A percentile compares a stretch with the other conserved stretches of the same genome.
phyloP scores from a whole-genome alignment of 495 filamentous ascomycete species.

The Apodospora peruviana region DNA sequence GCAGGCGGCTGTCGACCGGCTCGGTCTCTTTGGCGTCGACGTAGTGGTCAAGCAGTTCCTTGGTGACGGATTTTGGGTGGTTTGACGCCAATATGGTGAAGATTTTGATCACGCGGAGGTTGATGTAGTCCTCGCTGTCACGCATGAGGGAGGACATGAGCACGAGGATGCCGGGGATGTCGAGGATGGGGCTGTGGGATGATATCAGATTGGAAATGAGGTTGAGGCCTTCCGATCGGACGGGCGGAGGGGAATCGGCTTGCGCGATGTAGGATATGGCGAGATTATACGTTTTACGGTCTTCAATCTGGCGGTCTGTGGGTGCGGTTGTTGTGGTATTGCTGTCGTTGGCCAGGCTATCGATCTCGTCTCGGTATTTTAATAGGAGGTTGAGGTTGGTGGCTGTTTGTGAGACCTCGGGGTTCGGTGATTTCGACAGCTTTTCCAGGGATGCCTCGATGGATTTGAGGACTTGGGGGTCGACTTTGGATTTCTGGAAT shows the following conservation, averaged over 20 bases:
- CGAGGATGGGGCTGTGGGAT: slow-evolving; percentile 57
- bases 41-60: slow-evolving; percentile 64
- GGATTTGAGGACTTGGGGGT: slow-evolving; percentile 34
- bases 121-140: slow-evolving; percentile 70
- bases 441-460: slow-evolving; percentile 47
- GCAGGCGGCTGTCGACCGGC: slow-evolving; percentile 60
- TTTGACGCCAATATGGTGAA: slow-evolving; percentile 58
- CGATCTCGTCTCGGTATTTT: slow-evolving; percentile 45
- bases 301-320: slow-evolving; percentile 48
- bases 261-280: slow-evolving; percentile 67
- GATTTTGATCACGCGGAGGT: slow-evolving; percentile 63
- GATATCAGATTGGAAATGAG: slow-evolving; percentile 61
- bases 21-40: slow-evolving; percentile 55
- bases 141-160: slow-evolving; percentile 62
- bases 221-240: slow-evolving; percentile 72
- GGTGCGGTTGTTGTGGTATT: slow-evolving; percentile 13
- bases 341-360: slow-evolving; percentile 26
- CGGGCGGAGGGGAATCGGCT: slow-evolving; percentile 63
- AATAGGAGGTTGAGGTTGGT: slow-evolving; percentile 53
- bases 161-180: slow-evolving; percentile 62
- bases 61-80: slow-evolving; percentile 61
- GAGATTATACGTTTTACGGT: slow-evolving; percentile 64
- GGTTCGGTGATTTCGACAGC: slow-evolving; percentile 31
- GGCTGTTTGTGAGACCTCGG: slow-evolving; percentile 46
- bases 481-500: slow-evolving; percentile 48